Evolutionary conservation across 1,139 yeast species (phyloP).

Genomic region (Sugiyamaella paludigena): DNA sequence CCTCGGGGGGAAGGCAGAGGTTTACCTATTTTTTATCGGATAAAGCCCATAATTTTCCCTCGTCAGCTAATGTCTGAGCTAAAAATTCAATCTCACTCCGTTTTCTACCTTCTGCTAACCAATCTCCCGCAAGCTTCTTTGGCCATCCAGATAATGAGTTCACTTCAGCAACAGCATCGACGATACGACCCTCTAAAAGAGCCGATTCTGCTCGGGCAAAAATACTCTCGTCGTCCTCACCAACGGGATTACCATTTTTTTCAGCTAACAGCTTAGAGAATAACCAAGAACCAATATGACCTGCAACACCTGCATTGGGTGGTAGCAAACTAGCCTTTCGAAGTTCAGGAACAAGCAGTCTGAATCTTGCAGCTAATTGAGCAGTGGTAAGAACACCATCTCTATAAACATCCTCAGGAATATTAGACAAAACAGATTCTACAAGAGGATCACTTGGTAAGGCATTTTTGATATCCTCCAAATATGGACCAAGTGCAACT

Average conservation of each 20-base stretch:
- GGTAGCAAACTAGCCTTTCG: constrained; percentile 87
- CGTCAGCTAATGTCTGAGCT: constrained; percentile 61
- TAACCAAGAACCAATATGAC: constrained; percentile 76
- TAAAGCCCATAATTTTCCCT: constrained; percentile 35
- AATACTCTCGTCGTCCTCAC: constrained; percentile 83
- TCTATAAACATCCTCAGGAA: constrained; percentile 50
- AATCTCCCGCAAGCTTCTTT: constrained; percentile 82
- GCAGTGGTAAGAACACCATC: constrained; percentile 54
- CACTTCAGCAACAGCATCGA: constrained; percentile 89
- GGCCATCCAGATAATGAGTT: constrained; percentile 92
- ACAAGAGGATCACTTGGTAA: constrained; percentile 51
- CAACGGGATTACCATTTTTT: constrained; percentile 64
- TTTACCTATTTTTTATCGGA: constrained; percentile 10
- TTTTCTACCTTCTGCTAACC: constrained; percentile 87
- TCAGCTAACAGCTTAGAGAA: constrained; percentile 72
- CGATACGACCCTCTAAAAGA: constrained; percentile 73
- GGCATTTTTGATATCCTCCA: constrained; percentile 39
- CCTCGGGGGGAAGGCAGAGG: no score
- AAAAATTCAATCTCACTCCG: constrained; percentile 84
- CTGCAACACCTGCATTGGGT: constrained; percentile 92
- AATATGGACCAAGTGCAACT: constrained; percentile 39
- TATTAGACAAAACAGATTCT: constrained; percentile 44
- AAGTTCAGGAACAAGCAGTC: constrained; percentile 76
- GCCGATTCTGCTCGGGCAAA: constrained; percentile 82
- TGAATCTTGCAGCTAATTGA: constrained; percentile 66